Evolutionary conservation across 2,329 filamentous ascomycete genomes (phyloP), one percentile per base, ranked within the genome.

Genomic region (Alternaria arborescens): DNA sequence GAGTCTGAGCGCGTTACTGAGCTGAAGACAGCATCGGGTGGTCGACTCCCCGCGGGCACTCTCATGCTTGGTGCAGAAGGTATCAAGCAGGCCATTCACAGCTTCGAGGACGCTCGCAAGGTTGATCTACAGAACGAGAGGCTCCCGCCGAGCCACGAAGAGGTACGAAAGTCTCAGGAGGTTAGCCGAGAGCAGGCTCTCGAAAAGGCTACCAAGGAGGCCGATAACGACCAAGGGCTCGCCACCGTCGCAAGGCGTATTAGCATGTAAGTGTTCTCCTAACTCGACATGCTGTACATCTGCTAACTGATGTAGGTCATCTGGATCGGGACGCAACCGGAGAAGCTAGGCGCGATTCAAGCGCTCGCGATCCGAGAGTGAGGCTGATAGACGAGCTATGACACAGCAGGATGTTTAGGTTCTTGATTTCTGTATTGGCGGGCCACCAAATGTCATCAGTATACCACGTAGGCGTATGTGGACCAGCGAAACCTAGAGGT

Each of bases 51-150:
- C 1, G 93, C 94, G 7, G 95, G 95, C 59, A 99, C 95, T 6
- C 89, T 99, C 64, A 98, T 99, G 95, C 87, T 98, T 54, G 95
- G 95, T 60, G 94, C 95, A 1, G 95, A 99, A 81, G 95, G 95
- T 60, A 97, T 98, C 84, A 99, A 98, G 85, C 94, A 97, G 74
- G 95, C 95, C 34, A 99, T 99, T 72, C 94, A 88, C 80, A 96
- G 88, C 71, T 99, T 99, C 70, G 95, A 99, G 78, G 95, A 99
- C 79, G 95, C 95, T 16, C 87, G 93, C 65, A 98, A 97, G 84
- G 94, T 99, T 50, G 95, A 99, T 82, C 75, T 98, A 65, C 94
- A 98, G 82, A 99, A 99, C 79, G 95, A 99, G 82, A 88, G 93
- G 65, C 84, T 99, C 66, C 95, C 95, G 51, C 95, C 95, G 0